These are phyloP conservation scores for Areca catechu DNA, from an alignment of 176 grass and related monocot species.

Conservation along the genomic window DNA sequence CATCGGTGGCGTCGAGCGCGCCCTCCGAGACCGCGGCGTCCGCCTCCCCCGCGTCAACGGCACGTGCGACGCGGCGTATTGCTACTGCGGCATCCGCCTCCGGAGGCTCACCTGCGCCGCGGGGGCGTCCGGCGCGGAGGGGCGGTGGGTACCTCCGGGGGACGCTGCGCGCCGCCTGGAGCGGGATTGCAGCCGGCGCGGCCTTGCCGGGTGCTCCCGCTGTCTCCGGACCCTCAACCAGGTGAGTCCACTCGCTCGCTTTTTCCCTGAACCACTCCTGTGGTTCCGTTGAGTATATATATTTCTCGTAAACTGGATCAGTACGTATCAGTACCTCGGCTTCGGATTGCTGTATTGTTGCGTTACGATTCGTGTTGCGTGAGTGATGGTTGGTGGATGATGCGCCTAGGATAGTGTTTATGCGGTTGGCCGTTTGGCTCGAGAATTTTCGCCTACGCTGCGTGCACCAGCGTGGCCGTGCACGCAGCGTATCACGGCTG, in stretches of 20 bases:
- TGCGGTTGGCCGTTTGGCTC: too few relatives aligned
- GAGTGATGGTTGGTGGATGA: too few relatives aligned
- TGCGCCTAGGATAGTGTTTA: too few relatives aligned
- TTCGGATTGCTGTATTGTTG: constrained; percentile 15
- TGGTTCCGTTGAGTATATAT: too few relatives aligned
- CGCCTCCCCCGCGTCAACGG: constrained; percentile 42
- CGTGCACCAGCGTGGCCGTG: too few relatives aligned
- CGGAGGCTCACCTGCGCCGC: constrained; percentile 41
- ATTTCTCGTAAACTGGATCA: neutral
- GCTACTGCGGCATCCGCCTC: constrained; percentile 75
- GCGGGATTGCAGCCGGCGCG: constrained; percentile 37
- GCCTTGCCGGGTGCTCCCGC: constrained; percentile 54
- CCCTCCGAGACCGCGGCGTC: constrained; percentile 37
- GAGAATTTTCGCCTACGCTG: too few relatives aligned
- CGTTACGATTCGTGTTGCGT: constrained; percentile 14
- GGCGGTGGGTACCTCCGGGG: constrained; percentile 30
- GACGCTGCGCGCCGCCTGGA: constrained; percentile 33
- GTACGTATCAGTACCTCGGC: neutral
- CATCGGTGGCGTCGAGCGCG: constrained; percentile 49
- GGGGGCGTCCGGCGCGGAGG: constrained; percentile 9
- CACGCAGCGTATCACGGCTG: too few relatives aligned
- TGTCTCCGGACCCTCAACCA: constrained; percentile 60
- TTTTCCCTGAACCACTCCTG: too few relatives aligned
- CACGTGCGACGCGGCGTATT: constrained; percentile 71
- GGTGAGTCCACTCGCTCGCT: constrained; percentile 27